A percentile compares a stretch with the other conserved stretches of the same genome.
phyloP scores from a whole-genome alignment of 768 basidiomycete genomes.

The Cyathus striatus region DNA sequence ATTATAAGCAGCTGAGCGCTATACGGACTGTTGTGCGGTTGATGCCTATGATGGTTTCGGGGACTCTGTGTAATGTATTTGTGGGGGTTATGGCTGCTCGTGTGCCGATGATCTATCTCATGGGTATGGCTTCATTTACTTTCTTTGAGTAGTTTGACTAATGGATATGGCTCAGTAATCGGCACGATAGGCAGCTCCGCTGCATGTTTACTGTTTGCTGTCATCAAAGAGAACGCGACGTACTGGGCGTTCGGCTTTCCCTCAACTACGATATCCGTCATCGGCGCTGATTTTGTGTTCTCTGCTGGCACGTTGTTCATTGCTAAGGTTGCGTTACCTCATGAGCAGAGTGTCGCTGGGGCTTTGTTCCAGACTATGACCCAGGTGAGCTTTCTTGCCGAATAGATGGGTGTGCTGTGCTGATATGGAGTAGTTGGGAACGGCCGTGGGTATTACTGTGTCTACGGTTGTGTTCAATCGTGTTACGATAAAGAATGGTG shows the following conservation, averaged over 20 bases:
- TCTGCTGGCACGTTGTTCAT: conserved; percentile 71
- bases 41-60: conserved; percentile 67
- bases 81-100: conserved; percentile 55
- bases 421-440: conserved; percentile 44
- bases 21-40: conserved; percentile 61
- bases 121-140: conserved; percentile 37
- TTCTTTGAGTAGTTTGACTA: not conserved
- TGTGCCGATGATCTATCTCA: conserved; percentile 50
- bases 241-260: conserved; percentile 82
- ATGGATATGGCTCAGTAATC: conserved; percentile 7
- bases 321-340: conserved; percentile 56
- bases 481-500: conserved; percentile 30
- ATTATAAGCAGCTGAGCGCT: conserved; percentile 48
- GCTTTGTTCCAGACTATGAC: conserved; percentile 79
- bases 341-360: conserved; percentile 74
- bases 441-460: conserved; percentile 64
- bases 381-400: conserved; percentile 37
- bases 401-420: not conserved
- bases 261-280: conserved; percentile 54
- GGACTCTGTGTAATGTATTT: conserved; percentile 57
- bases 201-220: conserved; percentile 63
- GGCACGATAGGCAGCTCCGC: conserved; percentile 57
- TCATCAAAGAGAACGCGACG: conserved; percentile 48
- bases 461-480: conserved; percentile 68
- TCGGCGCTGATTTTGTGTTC: conserved; percentile 78